Base-by-base conservation (phyloP, 2,329 filamentous ascomycete species). In the Venturia oleaginea region DNA sequence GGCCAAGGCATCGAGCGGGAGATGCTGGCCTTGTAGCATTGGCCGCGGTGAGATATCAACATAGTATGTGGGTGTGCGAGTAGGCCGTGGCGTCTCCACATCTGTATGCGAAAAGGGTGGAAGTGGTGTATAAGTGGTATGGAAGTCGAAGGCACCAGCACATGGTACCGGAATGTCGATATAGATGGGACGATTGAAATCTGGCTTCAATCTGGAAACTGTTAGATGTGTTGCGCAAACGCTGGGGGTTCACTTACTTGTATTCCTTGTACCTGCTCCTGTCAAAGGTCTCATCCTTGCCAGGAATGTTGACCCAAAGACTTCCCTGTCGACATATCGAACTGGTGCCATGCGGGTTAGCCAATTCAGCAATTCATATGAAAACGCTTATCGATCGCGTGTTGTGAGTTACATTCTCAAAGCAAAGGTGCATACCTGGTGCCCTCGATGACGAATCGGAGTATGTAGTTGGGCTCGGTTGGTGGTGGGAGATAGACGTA, bases 301-400 rank as follows among this genome's bases (percentile, higher is more conserved):
- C 84, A 8, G 94, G 94, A 66, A 97, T 90, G 76, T 99, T 99
- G 72, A 96, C 89, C 93, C 94, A 99, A 67, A 99, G 82, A 73
- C 90, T 97, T 66, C 95, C 94, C 77, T 96, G 83, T 69, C 92
- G 86, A 76, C 92, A 97, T 80, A 99, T 94, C 67, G 93, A 96
- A 74, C 93, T 96, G 65, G 91, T 93, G 67, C 94, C 92, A 15
- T 17, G 38, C 38, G 38, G 13, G 38, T 40, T 40, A 40, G 38
- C 38, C 8, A 40, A 15, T 15, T 15, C 38, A 13, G 38, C 38
- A 17, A 40, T 13, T 40, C 38, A 40, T 40, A 40, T 17, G 38
- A 15, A 15, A 40, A 17, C 13, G 11, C 38, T 40, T 15, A 40
- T 37, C 8, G 34, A 37, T 37, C 34, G 8, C 34, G 2, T 37